A percentile compares a stretch with the other conserved stretches of the same genome.
These are phyloP conservation scores for Ascocoryne sarcoides DNA, from an alignment of 2,329 filamentous ascomycete species.

Conservation along the genomic window DNA sequence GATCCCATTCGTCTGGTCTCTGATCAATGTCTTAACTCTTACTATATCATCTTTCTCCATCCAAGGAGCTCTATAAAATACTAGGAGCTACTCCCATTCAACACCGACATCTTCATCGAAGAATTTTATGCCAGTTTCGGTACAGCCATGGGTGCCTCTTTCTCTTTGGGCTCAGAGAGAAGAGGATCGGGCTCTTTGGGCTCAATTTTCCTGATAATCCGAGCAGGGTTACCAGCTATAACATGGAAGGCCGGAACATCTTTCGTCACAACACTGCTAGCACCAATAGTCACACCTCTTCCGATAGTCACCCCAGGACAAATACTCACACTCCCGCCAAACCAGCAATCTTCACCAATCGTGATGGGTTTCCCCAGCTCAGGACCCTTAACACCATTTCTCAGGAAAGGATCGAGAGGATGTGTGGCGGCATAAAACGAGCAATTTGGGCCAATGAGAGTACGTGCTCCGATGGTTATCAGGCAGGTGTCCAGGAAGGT, in stretches of 20 bases:
- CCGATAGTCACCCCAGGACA: conserved; percentile 74
- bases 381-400: conserved; percentile 67
- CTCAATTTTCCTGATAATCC: conserved; percentile 39
- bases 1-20: conserved; percentile 63
- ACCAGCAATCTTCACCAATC: conserved; percentile 75
- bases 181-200: conserved; percentile 25
- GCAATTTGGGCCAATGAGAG: conserved; percentile 71
- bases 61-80: conserved; percentile 52
- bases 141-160: no score
- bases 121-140: not conserved
- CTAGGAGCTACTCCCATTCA: not conserved
- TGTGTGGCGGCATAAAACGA: conserved; percentile 68
- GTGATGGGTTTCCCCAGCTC: conserved; percentile 65
- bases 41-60: conserved; percentile 65
- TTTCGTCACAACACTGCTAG: conserved; percentile 77
- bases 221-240: conserved; percentile 60
- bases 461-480: conserved; percentile 68
- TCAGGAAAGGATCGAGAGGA: conserved; percentile 63
- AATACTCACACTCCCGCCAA: conserved; percentile 63
- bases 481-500: conserved; percentile 69
- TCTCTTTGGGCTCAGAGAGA: conserved; percentile 3
- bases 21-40: conserved; percentile 58
- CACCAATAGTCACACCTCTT: conserved; percentile 63
- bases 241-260: conserved; percentile 55
- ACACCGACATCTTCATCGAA: not conserved